A percentile compares a stretch with the other conserved stretches of the same genome.
Evolutionary conservation across 768 basidiomycete species (phyloP).

Genomic region (Leccinum barrowsii): DNA sequence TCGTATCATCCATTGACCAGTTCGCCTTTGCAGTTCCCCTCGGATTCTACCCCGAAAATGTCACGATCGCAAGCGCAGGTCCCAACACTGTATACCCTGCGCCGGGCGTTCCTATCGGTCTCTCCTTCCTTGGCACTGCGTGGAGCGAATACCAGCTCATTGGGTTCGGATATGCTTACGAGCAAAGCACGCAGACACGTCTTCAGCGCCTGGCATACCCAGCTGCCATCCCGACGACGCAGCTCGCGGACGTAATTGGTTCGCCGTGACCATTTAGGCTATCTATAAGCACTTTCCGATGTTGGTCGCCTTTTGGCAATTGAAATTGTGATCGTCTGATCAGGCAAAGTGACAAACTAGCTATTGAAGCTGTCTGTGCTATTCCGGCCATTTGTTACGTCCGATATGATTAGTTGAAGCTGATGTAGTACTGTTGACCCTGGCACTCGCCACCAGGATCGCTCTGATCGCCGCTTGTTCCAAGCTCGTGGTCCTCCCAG

Average conservation of each 20-base stretch:
- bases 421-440: not conserved
- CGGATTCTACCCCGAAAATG: slow-evolving; percentile 37
- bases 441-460: not conserved
- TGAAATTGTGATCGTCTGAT: not conserved
- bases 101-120: slow-evolving; percentile 40
- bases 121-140: slow-evolving; percentile 42
- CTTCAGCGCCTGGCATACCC: slow-evolving; percentile 45
- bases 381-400: not conserved
- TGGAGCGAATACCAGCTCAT: slow-evolving; percentile 42
- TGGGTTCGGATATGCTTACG: slow-evolving; percentile 42
- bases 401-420: not conserved
- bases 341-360: too few species aligned
- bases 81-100: slow-evolving; percentile 30
- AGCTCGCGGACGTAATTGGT: slow-evolving; percentile 35
- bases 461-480: not conserved
- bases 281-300: not conserved
- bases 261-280: not conserved
- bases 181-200: slow-evolving; percentile 54
- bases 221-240: slow-evolving; percentile 56
- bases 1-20: not conserved
- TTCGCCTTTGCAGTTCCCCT: slow-evolving; percentile 27
- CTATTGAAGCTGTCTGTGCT: not conserved
- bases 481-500: not conserved
- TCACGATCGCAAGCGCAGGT: slow-evolving; percentile 34
- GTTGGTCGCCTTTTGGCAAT: not conserved